phyloP scores from a whole-genome alignment of 2,329 filamentous ascomycete genomes.

The Periconia digitata region DNA sequence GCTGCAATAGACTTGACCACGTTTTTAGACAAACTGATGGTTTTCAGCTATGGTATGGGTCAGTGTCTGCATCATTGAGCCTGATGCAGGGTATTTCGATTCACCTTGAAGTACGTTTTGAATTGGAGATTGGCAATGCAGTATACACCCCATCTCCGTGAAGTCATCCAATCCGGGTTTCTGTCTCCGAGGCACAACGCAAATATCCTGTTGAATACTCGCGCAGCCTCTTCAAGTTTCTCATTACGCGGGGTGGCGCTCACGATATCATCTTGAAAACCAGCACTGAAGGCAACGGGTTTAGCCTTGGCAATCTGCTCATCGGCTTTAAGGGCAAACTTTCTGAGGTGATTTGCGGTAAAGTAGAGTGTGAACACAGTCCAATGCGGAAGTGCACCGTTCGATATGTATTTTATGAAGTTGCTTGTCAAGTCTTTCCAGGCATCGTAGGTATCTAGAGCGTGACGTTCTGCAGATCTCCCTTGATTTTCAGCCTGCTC shows the following conservation, averaged over 20 bases:
- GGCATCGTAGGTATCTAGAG: slow-evolving; percentile 79
- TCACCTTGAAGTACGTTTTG: slow-evolving; percentile 94
- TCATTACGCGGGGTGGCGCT: slow-evolving; percentile 67
- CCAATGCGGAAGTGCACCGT: slow-evolving; percentile 79
- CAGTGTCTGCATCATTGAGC: slow-evolving; percentile 5
- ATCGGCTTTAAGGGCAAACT: slow-evolving; percentile 91
- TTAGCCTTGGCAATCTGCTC: slow-evolving; percentile 61
- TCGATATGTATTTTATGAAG: slow-evolving; percentile 80
- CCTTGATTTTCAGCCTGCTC: slow-evolving; percentile 56
- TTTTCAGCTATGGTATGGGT: slow-evolving; percentile 65
- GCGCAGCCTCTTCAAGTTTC: slow-evolving; percentile 85
- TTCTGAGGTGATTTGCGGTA: slow-evolving; percentile 79
- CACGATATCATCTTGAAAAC: slow-evolving; percentile 80
- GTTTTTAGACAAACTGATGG: slow-evolving; percentile 84
- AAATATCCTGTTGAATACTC: slow-evolving; percentile 90
- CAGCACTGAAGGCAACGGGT: slow-evolving; percentile 48
- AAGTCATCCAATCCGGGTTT: slow-evolving; percentile 74
- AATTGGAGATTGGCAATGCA: slow-evolving; percentile 92
- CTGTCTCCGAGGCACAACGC: slow-evolving; percentile 86
- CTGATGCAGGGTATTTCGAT: neutral
- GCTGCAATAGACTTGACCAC: slow-evolving; percentile 82
- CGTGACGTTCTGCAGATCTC: slow-evolving; percentile 58
- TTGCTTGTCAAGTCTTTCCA: slow-evolving; percentile 84
- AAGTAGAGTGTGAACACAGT: slow-evolving; percentile 89
- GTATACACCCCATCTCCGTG: slow-evolving; percentile 97